Percentiles rank a stretch among this genome's conserved stretches.
Conservation (phyloP, 495 filamentous ascomycete genomes). For the Annulohypoxylon stygium region DNA sequence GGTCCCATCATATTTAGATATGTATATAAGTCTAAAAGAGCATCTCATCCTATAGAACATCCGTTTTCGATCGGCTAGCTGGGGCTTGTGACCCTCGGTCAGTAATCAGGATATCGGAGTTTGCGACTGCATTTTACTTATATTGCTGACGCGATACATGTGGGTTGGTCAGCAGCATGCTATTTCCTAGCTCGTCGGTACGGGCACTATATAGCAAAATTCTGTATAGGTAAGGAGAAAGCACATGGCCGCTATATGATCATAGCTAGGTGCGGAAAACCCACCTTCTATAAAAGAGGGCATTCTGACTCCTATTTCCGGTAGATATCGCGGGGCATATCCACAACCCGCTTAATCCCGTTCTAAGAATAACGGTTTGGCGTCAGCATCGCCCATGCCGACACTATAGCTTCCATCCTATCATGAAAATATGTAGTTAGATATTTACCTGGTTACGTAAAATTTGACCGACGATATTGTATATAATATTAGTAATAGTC, state of each 20-base stretch:
- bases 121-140: background rate
- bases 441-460: background rate
- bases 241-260: no score
- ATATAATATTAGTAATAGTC: background rate
- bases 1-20: background rate
- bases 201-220: no score
- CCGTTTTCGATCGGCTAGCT: background rate
- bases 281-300: background rate
- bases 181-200: background rate
- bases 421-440: background rate
- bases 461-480: no score
- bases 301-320: background rate
- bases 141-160: slow-evolving; percentile 17
- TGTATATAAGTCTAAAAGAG: background rate
- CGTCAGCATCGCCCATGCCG: slow-evolving; percentile 23
- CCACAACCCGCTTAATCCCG: background rate
- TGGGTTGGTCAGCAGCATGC: background rate
- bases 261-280: background rate
- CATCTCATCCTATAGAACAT: no score
- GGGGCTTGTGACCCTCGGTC: background rate
- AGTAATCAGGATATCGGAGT: background rate
- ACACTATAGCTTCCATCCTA: background rate
- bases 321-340: slow-evolving; percentile 5
- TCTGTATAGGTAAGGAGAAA: no score
- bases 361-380: slow-evolving; percentile 14